These are phyloP conservation scores for Rhazya stricta DNA, from an alignment of 257 asterid genomes.

Conservation along the genomic window DNA sequence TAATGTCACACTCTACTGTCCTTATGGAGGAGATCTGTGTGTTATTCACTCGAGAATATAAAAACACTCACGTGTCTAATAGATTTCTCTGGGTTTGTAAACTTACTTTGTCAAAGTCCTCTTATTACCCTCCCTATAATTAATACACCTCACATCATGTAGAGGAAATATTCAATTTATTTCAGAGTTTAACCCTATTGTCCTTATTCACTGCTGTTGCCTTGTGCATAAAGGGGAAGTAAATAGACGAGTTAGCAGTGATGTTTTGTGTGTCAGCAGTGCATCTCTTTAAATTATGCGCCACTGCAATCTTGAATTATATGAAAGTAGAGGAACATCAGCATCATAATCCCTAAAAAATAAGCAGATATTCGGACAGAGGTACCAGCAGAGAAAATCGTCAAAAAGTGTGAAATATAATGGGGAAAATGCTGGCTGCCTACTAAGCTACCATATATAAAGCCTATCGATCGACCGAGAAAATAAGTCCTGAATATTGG, in stretches of 20 bases:
- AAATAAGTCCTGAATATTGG: background rate
- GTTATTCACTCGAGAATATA: constrained; percentile 74
- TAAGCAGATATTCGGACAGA: background rate
- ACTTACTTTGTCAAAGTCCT: too few species aligned
- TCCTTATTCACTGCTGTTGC: background rate
- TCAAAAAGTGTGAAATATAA: background rate
- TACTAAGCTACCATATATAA: too few species aligned
- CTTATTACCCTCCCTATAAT: too few species aligned
- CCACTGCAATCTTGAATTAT: background rate
- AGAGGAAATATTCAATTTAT: constrained; percentile 14
- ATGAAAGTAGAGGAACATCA: background rate
- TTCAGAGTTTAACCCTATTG: background rate
- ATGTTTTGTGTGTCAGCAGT: too few species aligned
- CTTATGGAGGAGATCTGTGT: constrained; percentile 43
- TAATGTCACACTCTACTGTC: constrained; percentile 58
- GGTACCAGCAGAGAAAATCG: background rate
- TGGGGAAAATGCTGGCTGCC: too few species aligned
- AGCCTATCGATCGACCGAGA: background rate
- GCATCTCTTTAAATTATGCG: too few species aligned
- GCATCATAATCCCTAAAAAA: background rate
- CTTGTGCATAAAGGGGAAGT: background rate
- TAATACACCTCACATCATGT: constrained; percentile 8
- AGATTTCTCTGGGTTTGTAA: too few species aligned
- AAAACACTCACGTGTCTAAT: constrained; percentile 67
- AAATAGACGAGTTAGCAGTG: background rate